Conservation (phyloP, 108 stramenopile species). For the Skeletonema grethae region DNA sequence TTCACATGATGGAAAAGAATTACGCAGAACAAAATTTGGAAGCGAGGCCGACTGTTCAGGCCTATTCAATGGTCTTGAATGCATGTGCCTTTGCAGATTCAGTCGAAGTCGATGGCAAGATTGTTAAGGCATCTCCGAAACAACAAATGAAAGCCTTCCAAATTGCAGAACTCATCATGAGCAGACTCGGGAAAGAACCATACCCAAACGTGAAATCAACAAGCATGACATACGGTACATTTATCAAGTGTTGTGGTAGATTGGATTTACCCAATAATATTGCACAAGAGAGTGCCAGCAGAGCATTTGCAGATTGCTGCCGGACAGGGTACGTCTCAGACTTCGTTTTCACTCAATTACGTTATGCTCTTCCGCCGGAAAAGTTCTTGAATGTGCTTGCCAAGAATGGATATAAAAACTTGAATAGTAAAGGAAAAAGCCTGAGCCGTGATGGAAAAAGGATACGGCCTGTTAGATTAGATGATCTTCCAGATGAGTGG, state of each 20-base stretch:
- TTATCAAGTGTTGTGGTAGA: slow-evolving; percentile 74
- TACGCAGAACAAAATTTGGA: slow-evolving; percentile 48
- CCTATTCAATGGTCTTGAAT: slow-evolving; percentile 72
- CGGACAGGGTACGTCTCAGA: slow-evolving; percentile 60
- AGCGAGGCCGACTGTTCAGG: slow-evolving; percentile 47
- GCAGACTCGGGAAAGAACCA: slow-evolving; percentile 44
- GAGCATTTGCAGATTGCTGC: slow-evolving; percentile 58
- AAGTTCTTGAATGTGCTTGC: slow-evolving; percentile 40
- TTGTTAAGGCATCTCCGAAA: slow-evolving; percentile 34
- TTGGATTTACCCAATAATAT: slow-evolving; percentile 50
- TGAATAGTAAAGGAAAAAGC: slow-evolving; percentile 43
- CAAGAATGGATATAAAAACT: slow-evolving; percentile 41
- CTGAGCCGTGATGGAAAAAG: slow-evolving; percentile 42
- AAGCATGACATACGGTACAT: slow-evolving; percentile 64
- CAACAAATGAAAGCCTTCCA: slow-evolving; percentile 55
- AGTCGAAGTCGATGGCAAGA: slow-evolving; percentile 29
- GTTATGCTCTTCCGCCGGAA: slow-evolving; percentile 46
- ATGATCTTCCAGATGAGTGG: slow-evolving; percentile 36
- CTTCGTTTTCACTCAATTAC: slow-evolving; percentile 69
- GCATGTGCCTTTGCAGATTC: slow-evolving; percentile 66
- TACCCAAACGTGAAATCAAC: slow-evolving; percentile 35
- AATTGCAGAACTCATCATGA: slow-evolving; percentile 58
- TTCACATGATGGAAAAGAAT: slow-evolving; percentile 59
- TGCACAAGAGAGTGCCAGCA: slow-evolving; percentile 34
- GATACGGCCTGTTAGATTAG: slow-evolving; percentile 30